Evolutionary conservation across 768 basidiomycete species (phyloP), one percentile per base, ranked within the genome.

Genomic region (Leccinum disarticulatum): DNA sequence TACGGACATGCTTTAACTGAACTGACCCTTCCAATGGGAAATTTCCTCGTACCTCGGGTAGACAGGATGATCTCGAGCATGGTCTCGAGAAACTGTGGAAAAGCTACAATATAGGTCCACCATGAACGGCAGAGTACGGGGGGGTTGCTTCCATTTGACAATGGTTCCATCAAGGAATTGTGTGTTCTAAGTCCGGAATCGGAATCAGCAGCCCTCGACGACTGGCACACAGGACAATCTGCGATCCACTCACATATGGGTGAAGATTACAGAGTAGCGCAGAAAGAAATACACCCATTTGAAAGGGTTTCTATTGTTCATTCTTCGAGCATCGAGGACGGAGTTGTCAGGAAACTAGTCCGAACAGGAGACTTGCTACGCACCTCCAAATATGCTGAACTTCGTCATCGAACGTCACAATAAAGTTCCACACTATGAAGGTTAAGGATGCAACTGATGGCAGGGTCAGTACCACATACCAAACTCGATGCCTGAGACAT

Each of bases 261-360:
- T 61, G 5, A 59, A 28, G 46, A 73, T 54, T 6, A 57, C 58
- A 43, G 56, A 41, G 60, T 73, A 73, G n/a, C 63, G 71, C 60
- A 72, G 59, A 51, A 67, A 64, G n/a, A 71, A 38, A 28, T 71
- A 71, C 17, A 69, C 17, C 74, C 75, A 75, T 55, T 72, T 76
- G 30, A 69, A 62, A 4, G 57, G 54, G 8, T 50, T 67, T n/a
- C 25, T 52, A 17, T 63, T 63, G 10, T 56, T 60, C 61, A 72
- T 73, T 13, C 71, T 75, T 36, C n/a, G 13, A 25, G 7, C 30
- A 10, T 15, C n/a, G 13, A 52, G 35, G 11, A 52, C 9, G 9
- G 1, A 15, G 28, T n/a, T 6, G 6, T 64, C 35, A 52, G 38
- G 11, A 19, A 3, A 46, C 11, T 19, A 11, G 19, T 46, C 10